phyloP scores from a whole-genome alignment of 768 basidiomycete genomes.

The Daedaleopsis nitida region DNA sequence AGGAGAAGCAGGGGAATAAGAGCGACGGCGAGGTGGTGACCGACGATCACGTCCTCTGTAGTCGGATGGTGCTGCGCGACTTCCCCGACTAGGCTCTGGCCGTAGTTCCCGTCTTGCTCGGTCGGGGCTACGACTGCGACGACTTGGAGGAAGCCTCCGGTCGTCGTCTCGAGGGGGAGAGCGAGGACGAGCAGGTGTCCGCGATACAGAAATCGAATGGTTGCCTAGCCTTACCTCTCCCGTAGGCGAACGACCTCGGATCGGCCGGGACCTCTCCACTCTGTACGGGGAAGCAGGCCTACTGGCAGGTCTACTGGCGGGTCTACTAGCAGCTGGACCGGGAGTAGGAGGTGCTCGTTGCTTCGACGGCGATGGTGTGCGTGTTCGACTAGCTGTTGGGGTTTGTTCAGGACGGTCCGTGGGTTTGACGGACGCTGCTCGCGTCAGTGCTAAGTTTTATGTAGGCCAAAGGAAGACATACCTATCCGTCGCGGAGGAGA shows the following conservation, averaged over 20 bases:
- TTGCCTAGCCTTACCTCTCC: constrained; percentile 15
- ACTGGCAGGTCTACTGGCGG: constrained; percentile 14
- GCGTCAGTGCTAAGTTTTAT: not conserved
- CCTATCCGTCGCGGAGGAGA: constrained; percentile 28
- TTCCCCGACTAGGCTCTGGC: constrained; percentile 3
- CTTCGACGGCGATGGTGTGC: constrained; percentile 13
- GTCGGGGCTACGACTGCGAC: constrained; percentile 21
- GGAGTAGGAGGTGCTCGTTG: constrained; percentile 12
- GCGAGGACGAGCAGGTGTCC: not conserved
- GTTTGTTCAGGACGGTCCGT: constrained; percentile 3
- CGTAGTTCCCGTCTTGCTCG: constrained; percentile 11
- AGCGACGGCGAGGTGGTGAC: constrained; percentile 11
- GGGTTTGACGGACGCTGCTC: constrained; percentile 2
- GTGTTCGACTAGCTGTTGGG: constrained; percentile 11
- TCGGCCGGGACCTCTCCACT: constrained; percentile 14
- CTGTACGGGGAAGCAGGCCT: constrained; percentile 15
- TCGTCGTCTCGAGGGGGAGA: constrained; percentile 10
- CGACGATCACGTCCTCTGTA: constrained; percentile 15
- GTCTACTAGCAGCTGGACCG: constrained; percentile 9
- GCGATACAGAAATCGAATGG: constrained; percentile 11
- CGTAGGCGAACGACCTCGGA: constrained; percentile 8
- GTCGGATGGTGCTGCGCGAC: not conserved
- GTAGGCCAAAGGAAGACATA: constrained; percentile 7
- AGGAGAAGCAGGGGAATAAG: constrained; percentile 8
- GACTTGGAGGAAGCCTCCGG: constrained; percentile 1